Evolutionary conservation across 495 filamentous ascomycete species (phyloP).

Genomic region (Xylaria bambusicola): DNA sequence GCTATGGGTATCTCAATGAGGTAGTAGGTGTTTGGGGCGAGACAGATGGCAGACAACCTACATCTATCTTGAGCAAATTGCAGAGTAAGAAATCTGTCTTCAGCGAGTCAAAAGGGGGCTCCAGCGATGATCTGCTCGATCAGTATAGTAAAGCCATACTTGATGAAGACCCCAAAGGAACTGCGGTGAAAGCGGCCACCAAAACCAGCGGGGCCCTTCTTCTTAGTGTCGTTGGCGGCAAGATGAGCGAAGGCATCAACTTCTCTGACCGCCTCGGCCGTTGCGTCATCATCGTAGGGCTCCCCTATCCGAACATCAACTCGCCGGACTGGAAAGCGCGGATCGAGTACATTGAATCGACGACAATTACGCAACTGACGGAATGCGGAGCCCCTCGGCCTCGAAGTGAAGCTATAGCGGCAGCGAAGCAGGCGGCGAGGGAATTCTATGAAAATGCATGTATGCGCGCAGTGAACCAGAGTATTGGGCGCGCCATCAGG

Average conservation of each 20-base stretch:
- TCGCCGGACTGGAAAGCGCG: conserved; percentile 92
- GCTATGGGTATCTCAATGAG: conserved; percentile 82
- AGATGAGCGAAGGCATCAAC: conserved; percentile 96
- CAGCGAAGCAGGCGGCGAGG: conserved; percentile 66
- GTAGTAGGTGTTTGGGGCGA: conserved; percentile 69
- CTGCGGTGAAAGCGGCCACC: not conserved
- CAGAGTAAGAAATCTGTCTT: conserved; percentile 66
- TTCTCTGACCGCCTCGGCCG: conserved; percentile 91
- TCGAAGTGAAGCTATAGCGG: conserved; percentile 43
- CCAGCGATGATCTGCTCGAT: conserved; percentile 65
- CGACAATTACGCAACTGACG: conserved; percentile 50
- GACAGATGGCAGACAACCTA: conserved; percentile 22
- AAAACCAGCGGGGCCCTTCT: conserved; percentile 71
- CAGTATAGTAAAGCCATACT: conserved; percentile 73
- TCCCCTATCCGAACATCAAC: conserved; percentile 90
- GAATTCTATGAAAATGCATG: conserved; percentile 95
- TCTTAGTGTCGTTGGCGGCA: conserved; percentile 93
- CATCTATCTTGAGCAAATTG: conserved; percentile 56
- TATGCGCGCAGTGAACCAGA: conserved; percentile 97
- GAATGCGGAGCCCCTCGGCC: conserved; percentile 51
- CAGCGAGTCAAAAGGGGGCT: conserved; percentile 62
- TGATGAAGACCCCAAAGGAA: conserved; percentile 3
- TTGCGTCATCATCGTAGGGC: conserved; percentile 83
- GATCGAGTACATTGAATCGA: conserved; percentile 79
- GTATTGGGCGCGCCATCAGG: conserved; percentile 87